phyloP scores from a whole-genome alignment of 2,329 filamentous ascomycete genomes.

The Fusarium sublunatum region DNA sequence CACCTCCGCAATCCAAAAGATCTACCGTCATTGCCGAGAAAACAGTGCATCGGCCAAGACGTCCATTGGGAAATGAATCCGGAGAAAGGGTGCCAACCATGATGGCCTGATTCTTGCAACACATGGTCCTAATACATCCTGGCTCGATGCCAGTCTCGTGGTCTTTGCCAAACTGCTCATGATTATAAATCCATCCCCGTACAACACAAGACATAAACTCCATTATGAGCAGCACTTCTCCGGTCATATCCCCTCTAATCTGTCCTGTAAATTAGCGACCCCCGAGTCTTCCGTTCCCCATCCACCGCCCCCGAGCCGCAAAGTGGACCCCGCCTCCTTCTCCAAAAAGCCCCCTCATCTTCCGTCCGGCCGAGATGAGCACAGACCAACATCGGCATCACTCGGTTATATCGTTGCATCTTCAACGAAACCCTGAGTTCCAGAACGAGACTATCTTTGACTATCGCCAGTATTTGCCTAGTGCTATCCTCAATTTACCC shows the following conservation, averaged over 20 bases:
- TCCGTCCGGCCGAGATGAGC: slow-evolving; percentile 45
- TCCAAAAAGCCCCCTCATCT: slow-evolving; percentile 32
- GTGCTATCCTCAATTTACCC: slow-evolving; percentile 22
- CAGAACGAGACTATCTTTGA: slow-evolving; percentile 20
- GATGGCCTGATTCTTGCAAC: slow-evolving; percentile 33
- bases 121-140: not conserved
- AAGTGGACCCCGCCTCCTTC: slow-evolving; percentile 27
- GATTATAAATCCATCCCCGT: not conserved
- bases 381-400: slow-evolving; percentile 46
- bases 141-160: not conserved
- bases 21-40: slow-evolving; percentile 37
- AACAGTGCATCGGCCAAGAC: slow-evolving; percentile 27
- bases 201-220: no score
- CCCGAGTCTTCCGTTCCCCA: slow-evolving; percentile 29
- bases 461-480: not conserved
- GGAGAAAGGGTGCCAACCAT: not conserved
- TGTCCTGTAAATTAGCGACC: slow-evolving; percentile 24
- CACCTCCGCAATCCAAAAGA: slow-evolving; percentile 2
- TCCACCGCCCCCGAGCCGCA: slow-evolving; percentile 27
- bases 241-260: not conserved
- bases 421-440: slow-evolving; percentile 1
- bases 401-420: slow-evolving; percentile 39
- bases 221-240: not conserved
- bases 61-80: slow-evolving; percentile 27
- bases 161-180: not conserved